Evolutionary conservation across 805 yeast species (phyloP), one percentile per base, ranked within the genome.

Genomic region (Clavispora phyllophila): DNA sequence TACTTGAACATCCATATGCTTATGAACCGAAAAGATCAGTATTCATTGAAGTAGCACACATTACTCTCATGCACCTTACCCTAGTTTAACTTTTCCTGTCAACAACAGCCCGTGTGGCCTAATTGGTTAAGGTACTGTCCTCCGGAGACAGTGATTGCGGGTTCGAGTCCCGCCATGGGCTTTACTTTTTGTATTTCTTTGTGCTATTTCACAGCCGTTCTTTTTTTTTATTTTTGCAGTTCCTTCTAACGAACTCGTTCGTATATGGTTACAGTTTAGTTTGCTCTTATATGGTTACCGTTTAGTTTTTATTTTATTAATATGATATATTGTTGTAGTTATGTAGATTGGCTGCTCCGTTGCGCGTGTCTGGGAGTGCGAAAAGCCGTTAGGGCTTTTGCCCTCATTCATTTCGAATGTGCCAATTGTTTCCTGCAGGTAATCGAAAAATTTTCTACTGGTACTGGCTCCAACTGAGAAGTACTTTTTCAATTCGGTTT

Each of bases 131-230:
- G 82, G 82, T 79, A 76, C 77, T 72, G 76, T 75, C 75, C 70
- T 78, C 84, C 84, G 84, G 83, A 66, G 78, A 72, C 71, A 68
- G 72, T 69, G 84, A 78, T 78, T 78, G 83, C 80, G 84, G 81
- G 84, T 78, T 78, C 84, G 83, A 78, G 80, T 78, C 84, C 83
- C 82, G 81, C 82, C 81, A 70, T 73, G 82, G 79, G 79, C 70
- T 72, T 36, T 26, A 47, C 47, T 27, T 32, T 19, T 26, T 40
- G 17, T 29, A 15, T 29, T 29, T 10, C 9, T 27, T n/a, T 13
- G 13, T 4, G 7, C 14, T 25, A 9, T 12, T 25, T 9, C 28
- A 25, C n/a, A n/a, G n/a, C n/a, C n/a, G 6, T n/a, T 14, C 2
- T n/a, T 5, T 14, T 14, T 14, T 6, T 27, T 27, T 3, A n/a